Base-by-base conservation (phyloP, 768 basidiomycete species). In the Trametes maxima region DNA sequence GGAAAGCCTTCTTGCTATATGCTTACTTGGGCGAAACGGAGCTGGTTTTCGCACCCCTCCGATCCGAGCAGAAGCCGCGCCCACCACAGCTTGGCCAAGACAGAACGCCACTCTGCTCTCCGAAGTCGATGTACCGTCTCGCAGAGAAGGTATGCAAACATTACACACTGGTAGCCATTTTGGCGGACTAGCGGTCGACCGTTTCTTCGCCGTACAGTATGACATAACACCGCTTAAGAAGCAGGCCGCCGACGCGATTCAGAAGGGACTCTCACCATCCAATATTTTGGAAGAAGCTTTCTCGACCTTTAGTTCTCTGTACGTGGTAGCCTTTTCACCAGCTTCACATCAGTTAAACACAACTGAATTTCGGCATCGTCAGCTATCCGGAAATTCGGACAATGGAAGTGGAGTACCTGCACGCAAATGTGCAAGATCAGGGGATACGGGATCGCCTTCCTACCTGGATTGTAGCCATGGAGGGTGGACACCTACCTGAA, bases 51-150 rank as follows among this genome's bases (percentile, higher is more conserved):
- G 59, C 59, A 11, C 59, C 51, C 12, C 44, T 60, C 13, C 45
- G 19, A 22, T 60, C 59, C 13, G 39, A 60, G 44, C 43, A 47
- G 36, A 53, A 39, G 22, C 10, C 19, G 8, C 28, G 24, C 2
- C 36, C 50, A 7, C 19, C 2, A 2, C 43, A 47, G 25, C 19
- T 10, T 6, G 35, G 45, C 5, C 33, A 11, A 16, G 25, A 54
- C 46, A 25, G 44, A 5, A 11, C 51, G 8, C 51, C 52, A 7
- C 5, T 24, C 6, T 60, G 59, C 39, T 60, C 59, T 4, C 59
- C 59, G 0, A 57, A 57, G 47, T 57, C 56, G 21, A 57, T 57
- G 46, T 57, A 57, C n/a, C 56, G 56, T n/a, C 56, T 57, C 11
- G 56, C 56, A 8, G 47, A 49, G 5, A 40, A 40, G 47, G 56